Evolutionary conservation across 345 rosid species (phyloP).

Genomic region (Odontarrhena argentea): DNA sequence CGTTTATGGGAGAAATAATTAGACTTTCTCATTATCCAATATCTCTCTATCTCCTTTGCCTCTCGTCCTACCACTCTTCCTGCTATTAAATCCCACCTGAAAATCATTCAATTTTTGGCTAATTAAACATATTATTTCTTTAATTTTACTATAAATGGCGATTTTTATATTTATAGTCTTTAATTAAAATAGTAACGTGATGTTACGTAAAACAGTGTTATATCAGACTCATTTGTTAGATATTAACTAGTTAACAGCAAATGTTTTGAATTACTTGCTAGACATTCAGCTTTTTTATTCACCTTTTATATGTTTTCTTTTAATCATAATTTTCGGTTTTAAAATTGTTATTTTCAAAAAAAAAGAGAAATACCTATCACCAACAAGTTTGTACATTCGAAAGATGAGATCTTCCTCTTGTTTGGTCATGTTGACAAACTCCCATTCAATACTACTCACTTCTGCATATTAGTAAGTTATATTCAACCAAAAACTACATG

Average conservation of each 20-base stretch:
- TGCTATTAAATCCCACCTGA: conserved; percentile 66
- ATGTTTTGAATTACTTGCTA: no score
- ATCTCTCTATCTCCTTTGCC: conserved; percentile 63
- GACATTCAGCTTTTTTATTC: no score
- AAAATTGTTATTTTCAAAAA: no score
- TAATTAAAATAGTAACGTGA: neutral
- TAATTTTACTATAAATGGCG: neutral
- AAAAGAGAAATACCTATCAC: conserved; percentile 42
- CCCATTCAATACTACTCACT: conserved; percentile 48
- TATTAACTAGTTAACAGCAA: no score
- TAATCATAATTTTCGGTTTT: no score
- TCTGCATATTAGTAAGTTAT: conserved; percentile 1
- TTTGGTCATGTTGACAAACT: conserved; percentile 46
- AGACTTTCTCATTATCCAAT: conserved; percentile 52
- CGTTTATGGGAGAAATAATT: conserved; percentile 12
- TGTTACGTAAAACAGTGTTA: no score
- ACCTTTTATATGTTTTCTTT: no score
- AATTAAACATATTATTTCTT: neutral
- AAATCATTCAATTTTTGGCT: neutral
- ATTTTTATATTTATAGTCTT: no score
- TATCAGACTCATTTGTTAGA: no score
- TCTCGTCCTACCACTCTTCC: conserved; percentile 67
- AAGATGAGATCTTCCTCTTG: conserved; percentile 59
- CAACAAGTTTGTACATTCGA: conserved; percentile 56
- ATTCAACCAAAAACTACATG: neutral